Conservation (phyloP, 352 stramenopile genomes). For the Phytopythium ostracodes region DNA sequence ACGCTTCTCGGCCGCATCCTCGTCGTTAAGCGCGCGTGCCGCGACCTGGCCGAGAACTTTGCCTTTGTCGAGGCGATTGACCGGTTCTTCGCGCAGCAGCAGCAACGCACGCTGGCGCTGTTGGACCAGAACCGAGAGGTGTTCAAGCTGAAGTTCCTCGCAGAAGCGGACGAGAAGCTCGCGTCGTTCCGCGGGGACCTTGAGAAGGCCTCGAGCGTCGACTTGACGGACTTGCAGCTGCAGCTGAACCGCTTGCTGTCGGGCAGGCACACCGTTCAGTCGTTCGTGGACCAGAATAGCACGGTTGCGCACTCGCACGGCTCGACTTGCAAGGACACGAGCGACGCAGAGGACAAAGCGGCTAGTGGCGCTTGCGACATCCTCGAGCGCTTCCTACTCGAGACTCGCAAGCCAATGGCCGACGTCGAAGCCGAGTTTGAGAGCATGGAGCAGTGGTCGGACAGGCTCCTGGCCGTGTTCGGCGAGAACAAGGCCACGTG, state of each 20-base stretch:
- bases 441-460: conserved; percentile 49
- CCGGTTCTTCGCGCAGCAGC: conserved; percentile 45
- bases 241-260: conserved; percentile 54
- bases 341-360: conserved; percentile 26
- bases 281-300: conserved; percentile 38
- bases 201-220: conserved; percentile 40
- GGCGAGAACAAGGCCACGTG: conserved; percentile 66
- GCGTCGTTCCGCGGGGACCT: conserved; percentile 55
- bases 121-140: conserved; percentile 22
- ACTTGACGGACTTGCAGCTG: conserved; percentile 59
- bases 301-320: conserved; percentile 1
- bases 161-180: conserved; percentile 46
- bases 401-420: conserved; percentile 25
- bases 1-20: conserved; percentile 43
- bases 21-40: conserved; percentile 55
- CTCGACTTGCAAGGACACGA: neutral
- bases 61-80: conserved; percentile 51
- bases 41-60: conserved; percentile 69
- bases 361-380: conserved; percentile 30
- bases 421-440: conserved; percentile 67
- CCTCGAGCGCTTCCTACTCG: conserved; percentile 44
- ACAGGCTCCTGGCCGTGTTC: conserved; percentile 61
- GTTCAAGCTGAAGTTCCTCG: conserved; percentile 36
- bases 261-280: conserved; percentile 36
- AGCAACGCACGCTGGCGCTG: conserved; percentile 27